These are phyloP conservation scores for Wickerhamomyces sp. DNA, from an alignment of 1,139 yeast genomes.

Conservation along the genomic window DNA sequence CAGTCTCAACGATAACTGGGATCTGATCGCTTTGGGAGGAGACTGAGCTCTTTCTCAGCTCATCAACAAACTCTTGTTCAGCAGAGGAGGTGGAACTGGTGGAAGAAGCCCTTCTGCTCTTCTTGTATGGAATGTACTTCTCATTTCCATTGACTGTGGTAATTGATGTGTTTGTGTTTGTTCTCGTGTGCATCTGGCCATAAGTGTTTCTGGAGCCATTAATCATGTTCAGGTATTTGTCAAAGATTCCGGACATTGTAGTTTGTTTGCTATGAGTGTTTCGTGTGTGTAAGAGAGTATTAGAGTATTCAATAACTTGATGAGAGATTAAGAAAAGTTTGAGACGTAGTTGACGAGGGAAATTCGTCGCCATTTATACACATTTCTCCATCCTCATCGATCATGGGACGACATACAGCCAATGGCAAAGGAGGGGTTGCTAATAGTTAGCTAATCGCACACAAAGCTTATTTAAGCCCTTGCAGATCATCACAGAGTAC, in stretches of 20 bases:
- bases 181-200: constrained; percentile 16
- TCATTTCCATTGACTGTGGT: constrained; percentile 15
- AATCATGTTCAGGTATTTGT: constrained; percentile 21
- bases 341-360: too few relatives aligned
- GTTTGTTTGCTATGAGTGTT: too few relatives aligned
- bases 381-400: too few relatives aligned
- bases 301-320: too few relatives aligned
- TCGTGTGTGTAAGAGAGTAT: too few relatives aligned
- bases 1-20: constrained; percentile 2
- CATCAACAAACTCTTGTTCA: not conserved
- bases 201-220: constrained; percentile 13
- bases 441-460: not conserved
- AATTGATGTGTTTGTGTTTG: constrained; percentile 14
- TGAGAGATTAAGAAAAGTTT: too few relatives aligned
- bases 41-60: constrained; percentile 1
- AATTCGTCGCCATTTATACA: too few relatives aligned
- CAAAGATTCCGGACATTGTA: constrained; percentile 25
- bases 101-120: constrained; percentile 16
- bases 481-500: not conserved
- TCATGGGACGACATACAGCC: too few relatives aligned
- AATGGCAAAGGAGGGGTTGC: constrained; percentile 3
- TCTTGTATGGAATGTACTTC: constrained; percentile 14
- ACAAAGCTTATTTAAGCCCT: not conserved
- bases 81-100: constrained; percentile 7
- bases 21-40: constrained; percentile 5